phyloP scores from a whole-genome alignment of 441 rosid species.

The Breynia disticha region DNA sequence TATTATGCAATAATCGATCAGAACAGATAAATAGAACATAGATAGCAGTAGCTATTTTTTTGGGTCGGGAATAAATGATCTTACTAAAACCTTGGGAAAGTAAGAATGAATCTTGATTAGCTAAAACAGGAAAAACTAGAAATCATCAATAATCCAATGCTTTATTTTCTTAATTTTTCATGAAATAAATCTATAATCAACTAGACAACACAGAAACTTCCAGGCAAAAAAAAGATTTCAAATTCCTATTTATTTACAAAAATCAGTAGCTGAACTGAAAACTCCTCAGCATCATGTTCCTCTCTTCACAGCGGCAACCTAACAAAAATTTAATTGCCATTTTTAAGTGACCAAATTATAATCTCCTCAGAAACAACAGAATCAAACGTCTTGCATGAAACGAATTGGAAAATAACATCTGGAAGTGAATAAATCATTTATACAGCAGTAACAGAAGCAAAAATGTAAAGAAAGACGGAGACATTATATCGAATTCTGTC shows the following conservation, averaged over 20 bases:
- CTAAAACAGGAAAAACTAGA: neutral
- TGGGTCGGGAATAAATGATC: no score
- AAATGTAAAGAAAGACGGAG: no score
- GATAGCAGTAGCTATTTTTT: no score
- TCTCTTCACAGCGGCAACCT: constrained; percentile 15
- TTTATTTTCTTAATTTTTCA: constrained; percentile 22
- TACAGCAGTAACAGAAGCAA: neutral
- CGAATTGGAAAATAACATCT: neutral
- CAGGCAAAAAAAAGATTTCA: constrained; percentile 6
- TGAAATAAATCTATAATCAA: constrained; percentile 19
- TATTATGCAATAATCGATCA: no score
- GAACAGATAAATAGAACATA: no score
- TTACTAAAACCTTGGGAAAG: no score
- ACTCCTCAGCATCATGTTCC: constrained; percentile 19
- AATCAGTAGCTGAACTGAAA: constrained; percentile 8
- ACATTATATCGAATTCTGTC: neutral
- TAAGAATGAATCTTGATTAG: no score
- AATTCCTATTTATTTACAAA: constrained; percentile 42
- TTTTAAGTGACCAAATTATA: constrained; percentile 2
- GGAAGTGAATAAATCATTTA: neutral
- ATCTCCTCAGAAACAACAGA: neutral
- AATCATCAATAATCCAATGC: constrained; percentile 9
- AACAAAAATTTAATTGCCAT: constrained; percentile 5
- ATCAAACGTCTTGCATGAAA: neutral
- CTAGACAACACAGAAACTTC: neutral